These are phyloP conservation scores for Orbilia javanica DNA, from an alignment of 2,329 filamentous ascomycete genomes.

Conservation along the genomic window DNA sequence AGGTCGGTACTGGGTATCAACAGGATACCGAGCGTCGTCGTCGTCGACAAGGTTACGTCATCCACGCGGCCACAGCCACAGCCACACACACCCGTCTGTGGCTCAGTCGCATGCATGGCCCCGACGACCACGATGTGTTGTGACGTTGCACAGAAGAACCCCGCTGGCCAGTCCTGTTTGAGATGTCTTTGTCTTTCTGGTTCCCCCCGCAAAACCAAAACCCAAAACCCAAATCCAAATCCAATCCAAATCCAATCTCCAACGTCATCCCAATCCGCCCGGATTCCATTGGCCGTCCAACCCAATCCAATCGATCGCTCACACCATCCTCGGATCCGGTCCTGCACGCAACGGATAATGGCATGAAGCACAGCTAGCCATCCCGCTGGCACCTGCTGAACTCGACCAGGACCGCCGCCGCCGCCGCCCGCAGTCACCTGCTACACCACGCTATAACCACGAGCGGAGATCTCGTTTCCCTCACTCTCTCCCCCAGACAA, in stretches of 20 bases:
- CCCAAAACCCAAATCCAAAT: background rate
- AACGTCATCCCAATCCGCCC: background rate
- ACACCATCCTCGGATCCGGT: background rate
- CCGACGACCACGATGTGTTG: constrained; percentile 8
- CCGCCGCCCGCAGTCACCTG: constrained; percentile 23
- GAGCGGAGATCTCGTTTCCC: constrained; percentile 12
- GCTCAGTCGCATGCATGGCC: too few relatives aligned
- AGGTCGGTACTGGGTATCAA: too few relatives aligned
- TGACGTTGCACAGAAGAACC: constrained; percentile 33
- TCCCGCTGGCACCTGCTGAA: background rate
- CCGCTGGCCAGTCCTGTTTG: background rate
- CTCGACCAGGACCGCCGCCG: too few relatives aligned
- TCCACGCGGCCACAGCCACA: too few relatives aligned
- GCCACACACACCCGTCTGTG: too few relatives aligned
- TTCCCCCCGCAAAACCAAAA: too few relatives aligned
- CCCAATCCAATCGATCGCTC: too few relatives aligned
- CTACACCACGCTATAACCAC: constrained; percentile 26
- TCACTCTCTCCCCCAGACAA: background rate
- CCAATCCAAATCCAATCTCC: too few relatives aligned
- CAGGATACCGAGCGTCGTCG: background rate
- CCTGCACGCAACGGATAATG: background rate
- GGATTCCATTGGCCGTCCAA: too few relatives aligned
- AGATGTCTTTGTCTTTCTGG: too few relatives aligned
- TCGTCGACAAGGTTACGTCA: background rate
- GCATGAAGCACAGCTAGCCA: background rate